Evolutionary conservation across 1,284 basidiomycete species (phyloP).

Genomic region (Dichomitus squalens): DNA sequence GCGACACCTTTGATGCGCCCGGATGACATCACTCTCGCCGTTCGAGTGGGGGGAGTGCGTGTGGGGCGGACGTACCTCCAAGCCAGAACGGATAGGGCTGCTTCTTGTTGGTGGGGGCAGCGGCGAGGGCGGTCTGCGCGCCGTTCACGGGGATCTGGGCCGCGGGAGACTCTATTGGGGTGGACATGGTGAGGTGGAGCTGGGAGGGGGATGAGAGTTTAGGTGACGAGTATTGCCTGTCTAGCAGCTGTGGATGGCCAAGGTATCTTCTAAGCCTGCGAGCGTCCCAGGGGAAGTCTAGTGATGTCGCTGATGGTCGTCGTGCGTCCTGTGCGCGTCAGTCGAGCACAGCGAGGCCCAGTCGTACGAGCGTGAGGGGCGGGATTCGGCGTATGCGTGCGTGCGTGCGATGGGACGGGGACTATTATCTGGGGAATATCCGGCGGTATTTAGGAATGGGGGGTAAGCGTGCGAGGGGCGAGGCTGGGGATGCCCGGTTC

Average conservation of each 20-base stretch:
- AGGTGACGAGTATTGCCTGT: conserved; percentile 5
- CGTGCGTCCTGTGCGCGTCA: conserved; percentile 1
- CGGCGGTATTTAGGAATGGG: conserved; percentile 19
- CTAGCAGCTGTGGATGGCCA: conserved; percentile 1
- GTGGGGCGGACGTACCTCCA: conserved; percentile 53
- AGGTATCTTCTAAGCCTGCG: conserved; percentile 10
- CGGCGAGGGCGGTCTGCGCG: conserved; percentile 9
- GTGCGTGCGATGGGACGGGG: background rate
- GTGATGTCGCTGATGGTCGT: background rate
- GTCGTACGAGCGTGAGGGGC: conserved; percentile 14
- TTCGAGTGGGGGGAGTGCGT: background rate
- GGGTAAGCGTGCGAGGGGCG: conserved; percentile 5
- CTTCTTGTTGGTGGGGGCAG: conserved; percentile 53
- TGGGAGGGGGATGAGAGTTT: no score
- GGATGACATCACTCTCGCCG: conserved; percentile 6
- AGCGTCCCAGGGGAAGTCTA: background rate
- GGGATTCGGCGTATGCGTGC: background rate
- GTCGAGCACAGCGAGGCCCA: background rate
- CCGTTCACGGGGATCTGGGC: conserved; percentile 13
- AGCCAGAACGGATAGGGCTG: conserved; percentile 83
- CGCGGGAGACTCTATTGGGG: conserved; percentile 16
- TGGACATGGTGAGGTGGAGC: conserved; percentile 12
- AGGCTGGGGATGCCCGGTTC: conserved; percentile 10
- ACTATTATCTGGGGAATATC: conserved; percentile 7
- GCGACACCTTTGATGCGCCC: conserved; percentile 59